Evolutionary conservation across 2,329 filamentous ascomycete species (phyloP), one percentile per base, ranked within the genome.

Genomic region (Lecanosticta acicola): DNA sequence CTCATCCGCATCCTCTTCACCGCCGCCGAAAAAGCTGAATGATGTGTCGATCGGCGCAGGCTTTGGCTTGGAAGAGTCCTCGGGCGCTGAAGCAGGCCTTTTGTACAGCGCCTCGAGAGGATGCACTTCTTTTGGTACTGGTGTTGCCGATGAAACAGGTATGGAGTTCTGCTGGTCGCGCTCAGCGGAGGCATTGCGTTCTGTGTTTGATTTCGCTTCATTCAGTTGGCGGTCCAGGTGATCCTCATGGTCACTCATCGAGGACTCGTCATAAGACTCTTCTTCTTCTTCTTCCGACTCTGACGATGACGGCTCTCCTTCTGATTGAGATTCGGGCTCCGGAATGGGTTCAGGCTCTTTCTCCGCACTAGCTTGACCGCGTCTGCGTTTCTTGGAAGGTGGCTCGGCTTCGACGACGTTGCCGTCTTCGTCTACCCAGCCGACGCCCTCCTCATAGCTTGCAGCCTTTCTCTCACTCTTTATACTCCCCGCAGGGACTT

Each of bases 81-180:
- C 57, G 41, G 64, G 66, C 3, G 66, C 65, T 24, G 71, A 66
- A 29, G 79, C 76, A 0, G 79, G 68, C 3, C 80, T 80, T 69
- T 96, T 97, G 75, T 94, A 98, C 2, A 97, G 77, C 0, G 88
- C 88, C 71, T 97, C 90, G 1, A 97, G 76, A 0, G 93, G 91
- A 57, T 97, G 91, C 0, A 95, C 72, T 50, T 69, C 64, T 58
- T 50, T 60, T 3, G 44, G 24, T 16, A 41, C 39, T 5, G 42
- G 41, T 2, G 43, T 35, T 2, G 32, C 32, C 3, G 26, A 13
- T 13, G 39, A 29, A 5, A 45, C 13, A 4, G 36, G 43, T 24
- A 45, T 45, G 4, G 39, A 46, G 35, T 52, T 51, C 34, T 47
- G 39, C n/a, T 32, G 20, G 9, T 46, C 44, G 3, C 44, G 38